Percentiles rank a stretch among this genome's conserved stretches.
These are phyloP conservation scores for Urochloa ruziziensis DNA, from an alignment of 176 grass and related monocot genomes.

Conservation along the genomic window DNA sequence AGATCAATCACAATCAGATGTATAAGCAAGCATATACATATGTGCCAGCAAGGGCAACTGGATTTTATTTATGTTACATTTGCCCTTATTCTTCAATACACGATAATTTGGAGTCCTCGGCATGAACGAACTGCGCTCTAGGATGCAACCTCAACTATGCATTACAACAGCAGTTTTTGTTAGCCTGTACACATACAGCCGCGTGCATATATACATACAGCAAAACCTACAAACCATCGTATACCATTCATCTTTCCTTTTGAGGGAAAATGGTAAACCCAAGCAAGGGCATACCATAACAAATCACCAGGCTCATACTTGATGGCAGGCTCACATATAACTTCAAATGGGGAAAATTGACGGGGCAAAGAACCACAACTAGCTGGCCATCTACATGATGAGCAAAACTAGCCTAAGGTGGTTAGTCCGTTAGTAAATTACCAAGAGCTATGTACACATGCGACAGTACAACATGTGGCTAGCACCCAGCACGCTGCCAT, in stretches of 20 bases:
- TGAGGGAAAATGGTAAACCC: background rate
- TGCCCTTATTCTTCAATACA: background rate
- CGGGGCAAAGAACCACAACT: background rate
- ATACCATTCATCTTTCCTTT: background rate
- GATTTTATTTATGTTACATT: background rate
- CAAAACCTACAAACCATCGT: background rate
- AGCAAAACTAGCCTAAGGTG: conserved; percentile 31
- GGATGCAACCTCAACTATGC: background rate
- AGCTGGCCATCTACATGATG: conserved; percentile 32
- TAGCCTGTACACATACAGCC: background rate
- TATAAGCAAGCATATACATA: background rate
- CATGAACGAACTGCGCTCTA: background rate
- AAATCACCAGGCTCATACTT: background rate
- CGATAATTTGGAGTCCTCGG: background rate
- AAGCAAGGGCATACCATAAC: background rate
- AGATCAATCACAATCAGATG: background rate
- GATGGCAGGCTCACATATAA: background rate
- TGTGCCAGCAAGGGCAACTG: background rate
- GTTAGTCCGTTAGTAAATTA: conserved; percentile 22
- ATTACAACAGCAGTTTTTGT: background rate
- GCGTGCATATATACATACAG: background rate
- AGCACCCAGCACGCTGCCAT: background rate
- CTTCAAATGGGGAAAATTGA: background rate
- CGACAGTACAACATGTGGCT: background rate
- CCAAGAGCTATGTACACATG: conserved; percentile 29